Percentiles rank a stretch among this genome's conserved stretches.
phyloP scores from a whole-genome alignment of 2,329 filamentous ascomycete genomes.

The Aspergillus texensis region DNA sequence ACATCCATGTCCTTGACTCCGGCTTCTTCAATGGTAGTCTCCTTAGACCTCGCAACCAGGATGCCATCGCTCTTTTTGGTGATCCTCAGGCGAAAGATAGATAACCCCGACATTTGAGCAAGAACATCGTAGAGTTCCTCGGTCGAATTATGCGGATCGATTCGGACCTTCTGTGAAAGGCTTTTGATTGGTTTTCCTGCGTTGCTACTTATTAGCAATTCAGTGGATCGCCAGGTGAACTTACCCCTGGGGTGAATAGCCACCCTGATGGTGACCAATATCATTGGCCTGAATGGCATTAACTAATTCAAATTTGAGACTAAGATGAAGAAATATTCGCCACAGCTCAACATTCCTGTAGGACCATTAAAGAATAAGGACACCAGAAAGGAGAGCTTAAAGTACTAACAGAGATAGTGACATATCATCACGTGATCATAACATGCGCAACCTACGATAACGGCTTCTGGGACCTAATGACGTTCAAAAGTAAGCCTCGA shows the following conservation, averaged over 20 bases:
- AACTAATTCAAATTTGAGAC: not conserved
- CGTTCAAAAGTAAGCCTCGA: fast-evolving
- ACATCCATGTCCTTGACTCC: slow-evolving; percentile 62
- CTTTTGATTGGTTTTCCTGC: slow-evolving; percentile 62
- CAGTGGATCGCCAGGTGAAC: not conserved
- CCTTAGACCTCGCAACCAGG: slow-evolving; percentile 56
- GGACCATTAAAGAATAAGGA: not conserved
- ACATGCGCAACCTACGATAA: not conserved
- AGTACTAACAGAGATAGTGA: not conserved
- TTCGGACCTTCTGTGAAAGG: slow-evolving; percentile 59
- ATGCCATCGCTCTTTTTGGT: slow-evolving; percentile 66
- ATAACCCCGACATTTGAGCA: slow-evolving; percentile 56
- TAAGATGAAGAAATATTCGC: not conserved
- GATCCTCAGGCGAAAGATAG: slow-evolving; percentile 63
- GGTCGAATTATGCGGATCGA: slow-evolving; percentile 54
- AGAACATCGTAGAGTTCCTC: slow-evolving; percentile 61
- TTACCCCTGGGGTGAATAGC: not conserved
- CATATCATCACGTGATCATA: not conserved
- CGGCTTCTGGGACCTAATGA: not conserved
- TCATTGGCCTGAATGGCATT: not conserved
- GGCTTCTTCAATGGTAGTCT: slow-evolving; percentile 55
- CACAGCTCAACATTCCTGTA: not conserved
- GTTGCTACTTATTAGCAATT: not conserved
- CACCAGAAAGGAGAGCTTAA: not conserved
- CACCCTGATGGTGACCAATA: not conserved